Conservation (phyloP, 495 filamentous ascomycete species). For the Trichocladium antarcticum region DNA sequence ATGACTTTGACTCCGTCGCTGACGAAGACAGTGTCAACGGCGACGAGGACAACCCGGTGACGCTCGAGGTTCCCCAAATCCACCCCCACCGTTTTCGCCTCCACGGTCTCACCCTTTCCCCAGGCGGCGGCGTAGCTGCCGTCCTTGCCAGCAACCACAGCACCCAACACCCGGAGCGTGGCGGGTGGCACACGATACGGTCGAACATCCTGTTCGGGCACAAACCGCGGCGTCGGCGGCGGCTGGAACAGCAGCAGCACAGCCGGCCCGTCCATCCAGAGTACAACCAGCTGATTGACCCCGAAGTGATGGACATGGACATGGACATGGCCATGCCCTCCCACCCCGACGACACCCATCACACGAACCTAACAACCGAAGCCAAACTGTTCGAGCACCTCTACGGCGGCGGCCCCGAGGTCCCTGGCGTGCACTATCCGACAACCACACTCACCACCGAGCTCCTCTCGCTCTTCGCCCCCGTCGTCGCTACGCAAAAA, state of each 20-base stretch:
- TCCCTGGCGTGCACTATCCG: constrained; percentile 25
- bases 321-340: background rate
- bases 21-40: constrained; percentile 14
- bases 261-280: background rate
- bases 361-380: constrained; percentile 30
- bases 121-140: constrained; percentile 34
- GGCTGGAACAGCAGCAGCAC: background rate
- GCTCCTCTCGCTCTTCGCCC: constrained; percentile 24
- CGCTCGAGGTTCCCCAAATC: constrained; percentile 24
- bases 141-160: constrained; percentile 31
- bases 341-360: background rate
- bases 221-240: constrained; percentile 10
- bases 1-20: constrained; percentile 2
- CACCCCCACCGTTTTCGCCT: constrained; percentile 37
- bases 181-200: constrained; percentile 33
- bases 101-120: constrained; percentile 34
- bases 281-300: background rate
- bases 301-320: background rate
- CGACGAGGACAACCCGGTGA: constrained; percentile 14
- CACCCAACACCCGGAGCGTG: constrained; percentile 30
- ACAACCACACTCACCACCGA: background rate
- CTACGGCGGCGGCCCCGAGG: constrained; percentile 36
- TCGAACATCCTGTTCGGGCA: constrained; percentile 33
- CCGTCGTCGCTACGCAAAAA: constrained; percentile 17
- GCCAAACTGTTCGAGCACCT: constrained; percentile 36